Percentiles rank a stretch among this genome's conserved stretches.
These are phyloP conservation scores for Talaromyces wortmannii DNA, from an alignment of 495 filamentous ascomycete species.

Conservation along the genomic window DNA sequence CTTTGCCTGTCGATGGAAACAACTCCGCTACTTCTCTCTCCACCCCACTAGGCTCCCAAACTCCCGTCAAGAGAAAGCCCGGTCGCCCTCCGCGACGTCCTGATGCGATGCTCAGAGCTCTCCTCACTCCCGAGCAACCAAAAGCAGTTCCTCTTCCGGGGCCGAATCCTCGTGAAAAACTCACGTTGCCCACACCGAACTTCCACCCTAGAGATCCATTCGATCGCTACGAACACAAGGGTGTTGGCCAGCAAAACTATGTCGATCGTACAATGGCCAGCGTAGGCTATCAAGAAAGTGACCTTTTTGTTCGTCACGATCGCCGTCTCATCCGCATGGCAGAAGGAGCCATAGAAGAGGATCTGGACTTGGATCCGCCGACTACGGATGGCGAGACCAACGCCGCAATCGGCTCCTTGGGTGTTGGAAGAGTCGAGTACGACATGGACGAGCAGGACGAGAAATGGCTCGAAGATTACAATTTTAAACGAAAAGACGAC, in stretches of 20 bases:
- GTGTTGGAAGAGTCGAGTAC: constrained; percentile 83
- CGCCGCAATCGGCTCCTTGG: constrained; percentile 29
- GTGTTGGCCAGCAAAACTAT: constrained; percentile 54
- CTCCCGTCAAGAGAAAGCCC: constrained; percentile 49
- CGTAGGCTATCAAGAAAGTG: constrained; percentile 91
- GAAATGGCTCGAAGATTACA: constrained; percentile 85
- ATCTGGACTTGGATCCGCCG: constrained; percentile 58
- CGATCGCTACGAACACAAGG: constrained; percentile 53
- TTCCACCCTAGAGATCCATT: constrained; percentile 55
- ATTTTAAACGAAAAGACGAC: constrained; percentile 62
- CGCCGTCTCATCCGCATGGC: constrained; percentile 69
- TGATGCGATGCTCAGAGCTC: constrained; percentile 53
- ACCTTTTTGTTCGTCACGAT: constrained; percentile 74
- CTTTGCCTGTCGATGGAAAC: constrained; percentile 4
- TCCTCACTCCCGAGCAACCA: constrained; percentile 50
- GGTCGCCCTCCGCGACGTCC: constrained; percentile 56
- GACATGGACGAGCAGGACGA: constrained; percentile 99
- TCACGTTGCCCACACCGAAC: constrained; percentile 59
- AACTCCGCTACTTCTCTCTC: constrained; percentile 1
- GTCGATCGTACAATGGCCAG: constrained; percentile 91
- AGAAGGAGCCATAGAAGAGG: constrained; percentile 76
- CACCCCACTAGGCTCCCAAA: constrained; percentile 13
- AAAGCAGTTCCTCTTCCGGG: constrained; percentile 56
- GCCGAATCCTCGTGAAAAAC: constrained; percentile 58
- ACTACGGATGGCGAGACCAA: constrained; percentile 57